Base-by-base conservation (phyloP, 306 rosid species). In the Quercus engelmannii region DNA sequence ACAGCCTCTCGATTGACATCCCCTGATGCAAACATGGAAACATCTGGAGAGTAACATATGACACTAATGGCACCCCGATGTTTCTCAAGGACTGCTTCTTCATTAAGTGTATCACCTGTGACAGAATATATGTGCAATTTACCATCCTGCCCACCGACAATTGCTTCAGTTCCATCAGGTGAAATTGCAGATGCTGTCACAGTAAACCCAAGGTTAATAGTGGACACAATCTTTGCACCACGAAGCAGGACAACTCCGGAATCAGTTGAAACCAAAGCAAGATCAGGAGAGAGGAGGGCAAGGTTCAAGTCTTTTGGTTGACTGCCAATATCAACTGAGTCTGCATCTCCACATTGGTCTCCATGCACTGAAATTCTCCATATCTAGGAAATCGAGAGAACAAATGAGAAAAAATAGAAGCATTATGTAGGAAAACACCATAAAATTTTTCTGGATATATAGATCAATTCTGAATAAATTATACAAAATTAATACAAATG, bases 11-110 rank as follows among this genome's bases (percentile, higher is more conserved):
- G 90, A 82, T 95, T 95, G 81, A 87, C 87, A 88, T 95, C 99
- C 79, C 94, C 99, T 68, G 99, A 92, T 81, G 97, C 99, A 90
- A 91, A 91, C 99, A 93, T 91, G 64, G 99, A 91, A 77, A 90
- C 84, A 74, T 92, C 94, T 23, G 99, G 97, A 77, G 99, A 95
- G 90, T 95, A 92, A 20, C 82, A 85, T 76, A 92, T 92, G 78
- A 84, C 97, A 84, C 92, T 91, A 71, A 95, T 56, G 74, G 99
- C 92, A 33, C 98, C 99, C 58, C 99, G 89, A 78, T 95, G 99
- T 82, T 91, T 95, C 91, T 95, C 96, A 65, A 95, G 91, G 76
- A 88, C 92, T 59, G 87, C 92, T 86, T 90, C 98, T 84, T 95
- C 98, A 57, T 84, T 80, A 73, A 93, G 93, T 31, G 92, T 85